Conservation (phyloP, 306 rosid species). For the Senna tora region DNA sequence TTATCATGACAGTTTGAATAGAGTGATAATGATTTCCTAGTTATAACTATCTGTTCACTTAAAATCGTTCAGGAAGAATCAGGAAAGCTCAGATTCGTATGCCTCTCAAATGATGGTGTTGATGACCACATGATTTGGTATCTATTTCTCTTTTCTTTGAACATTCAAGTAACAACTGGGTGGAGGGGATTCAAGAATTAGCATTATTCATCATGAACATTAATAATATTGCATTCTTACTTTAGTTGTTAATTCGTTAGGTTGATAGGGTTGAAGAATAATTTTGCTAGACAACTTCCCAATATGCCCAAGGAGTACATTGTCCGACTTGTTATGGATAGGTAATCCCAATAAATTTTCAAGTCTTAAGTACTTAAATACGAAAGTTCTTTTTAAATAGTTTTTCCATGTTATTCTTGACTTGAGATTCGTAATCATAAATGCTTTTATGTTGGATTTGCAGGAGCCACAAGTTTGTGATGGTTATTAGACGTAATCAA, state of each 20-base stretch:
- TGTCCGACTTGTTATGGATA: constrained; percentile 97
- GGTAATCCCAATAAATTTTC: constrained; percentile 53
- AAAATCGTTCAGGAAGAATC: constrained; percentile 74
- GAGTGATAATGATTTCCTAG: background rate
- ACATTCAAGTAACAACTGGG: constrained; percentile 2
- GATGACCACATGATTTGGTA: constrained; percentile 98
- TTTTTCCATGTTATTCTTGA: constrained; percentile 26
- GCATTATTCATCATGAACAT: background rate
- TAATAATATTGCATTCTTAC: constrained; percentile 31
- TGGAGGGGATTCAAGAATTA: constrained; percentile 1
- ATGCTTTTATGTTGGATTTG: constrained; percentile 37
- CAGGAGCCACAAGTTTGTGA: constrained; percentile 95
- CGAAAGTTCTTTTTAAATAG: constrained; percentile 8
- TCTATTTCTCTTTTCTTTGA: constrained; percentile 34
- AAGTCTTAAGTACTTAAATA: background rate
- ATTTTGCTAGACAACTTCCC: constrained; percentile 91
- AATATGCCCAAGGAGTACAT: constrained; percentile 99
- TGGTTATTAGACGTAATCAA: constrained; percentile 81
- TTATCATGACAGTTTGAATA: background rate
- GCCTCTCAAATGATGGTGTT: constrained; percentile 75
- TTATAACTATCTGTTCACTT: constrained; percentile 4
- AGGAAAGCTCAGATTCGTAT: constrained; percentile 81
- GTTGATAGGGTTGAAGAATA: constrained; percentile 96
- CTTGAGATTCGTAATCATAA: constrained; percentile 19
- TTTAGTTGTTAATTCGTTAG: constrained; percentile 48